Base-by-base conservation (phyloP, 1,284 basidiomycete genomes). In the Boletus coffeatus region DNA sequence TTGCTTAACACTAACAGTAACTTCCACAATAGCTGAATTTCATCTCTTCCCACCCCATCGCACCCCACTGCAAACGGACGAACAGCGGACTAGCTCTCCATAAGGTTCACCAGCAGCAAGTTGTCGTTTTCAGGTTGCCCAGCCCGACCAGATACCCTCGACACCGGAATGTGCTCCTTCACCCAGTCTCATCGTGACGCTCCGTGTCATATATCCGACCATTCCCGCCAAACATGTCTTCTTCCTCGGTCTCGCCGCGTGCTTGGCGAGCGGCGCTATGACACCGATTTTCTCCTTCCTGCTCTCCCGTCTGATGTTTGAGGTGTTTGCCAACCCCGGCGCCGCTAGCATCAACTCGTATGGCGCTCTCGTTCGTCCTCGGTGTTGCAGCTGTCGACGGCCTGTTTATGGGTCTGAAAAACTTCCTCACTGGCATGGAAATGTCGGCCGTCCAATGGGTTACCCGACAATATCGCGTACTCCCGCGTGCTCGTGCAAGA, bases 261-360 rank as follows among this genome's bases (percentile, higher is more conserved):
- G 87, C 61, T 67, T 94, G 39, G 74, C 83, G 39, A 89, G 87
- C 64, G 96, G 96, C 29, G 82, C 89, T 0, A 87, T 92, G 78
- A 96, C 93, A 0, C 96, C 96, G 0, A 69, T 96, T 55, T 99
- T 98, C 80, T 96, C 96, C 0, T 94, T 83, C 78, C 82, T 94
- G 66, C 87, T 98, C 64, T 91, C 94, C 11, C 83, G 84, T 37
- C 83, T 98, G 32, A 83, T 98, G 69, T 86, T 86, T 68, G 83
- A 90, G 65, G 88, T 93, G 58, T 92, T 92, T 25, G 81, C 80
- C 36, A 91, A 90, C 56, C 89, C 87, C 0, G 75, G 79, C 5
- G 77, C 88, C 68, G 74, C 87, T 1, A 78, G 78, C n/a, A 86
- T 97, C 72, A 93, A 94, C 68, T 74, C 71, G 2, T 89, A 83